A percentile compares a stretch with the other conserved stretches of the same genome.
Evolutionary conservation across 1,284 basidiomycete genomes (phyloP).

Genomic region (Agroathelia rolfsii): DNA sequence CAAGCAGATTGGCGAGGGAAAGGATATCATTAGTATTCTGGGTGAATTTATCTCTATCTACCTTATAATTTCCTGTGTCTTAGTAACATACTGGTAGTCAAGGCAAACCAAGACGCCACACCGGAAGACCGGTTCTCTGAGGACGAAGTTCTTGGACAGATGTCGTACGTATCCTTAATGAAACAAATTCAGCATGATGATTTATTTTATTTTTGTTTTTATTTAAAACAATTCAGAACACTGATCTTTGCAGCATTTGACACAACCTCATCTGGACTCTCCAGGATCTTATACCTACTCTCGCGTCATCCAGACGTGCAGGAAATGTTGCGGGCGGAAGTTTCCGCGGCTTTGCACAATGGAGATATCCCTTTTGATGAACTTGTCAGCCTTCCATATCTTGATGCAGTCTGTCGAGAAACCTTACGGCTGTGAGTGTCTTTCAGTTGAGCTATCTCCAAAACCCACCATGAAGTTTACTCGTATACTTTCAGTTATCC

Average conservation of each 20-base stretch:
- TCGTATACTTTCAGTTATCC: slow-evolving; percentile 5
- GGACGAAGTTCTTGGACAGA: slow-evolving; percentile 18
- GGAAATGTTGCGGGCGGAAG: slow-evolving; percentile 18
- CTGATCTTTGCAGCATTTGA: slow-evolving; percentile 22
- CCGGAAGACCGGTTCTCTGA: slow-evolving; percentile 14
- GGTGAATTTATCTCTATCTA: slow-evolving; percentile 19
- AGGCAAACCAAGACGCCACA: slow-evolving; percentile 17
- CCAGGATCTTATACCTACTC: slow-evolving; percentile 18
- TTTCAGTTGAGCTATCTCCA: not conserved
- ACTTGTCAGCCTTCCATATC: slow-evolving; percentile 12
- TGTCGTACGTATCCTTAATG: slow-evolving; percentile 9
- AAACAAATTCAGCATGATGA: no score
- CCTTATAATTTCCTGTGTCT: not conserved
- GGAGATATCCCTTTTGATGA: slow-evolving; percentile 12
- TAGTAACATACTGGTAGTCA: slow-evolving; percentile 15
- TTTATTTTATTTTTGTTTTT: not conserved
- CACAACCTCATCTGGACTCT: slow-evolving; percentile 19
- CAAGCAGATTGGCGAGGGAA: slow-evolving; percentile 25
- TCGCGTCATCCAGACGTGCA: slow-evolving; percentile 18
- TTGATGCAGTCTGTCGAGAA: slow-evolving; percentile 16
- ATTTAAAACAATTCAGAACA: slow-evolving; percentile 13
- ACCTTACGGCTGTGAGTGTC: slow-evolving; percentile 11
- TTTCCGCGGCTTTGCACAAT: slow-evolving; percentile 13
- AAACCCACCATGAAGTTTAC: slow-evolving; percentile 1
- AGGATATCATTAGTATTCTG: slow-evolving; percentile 37